Base-by-base conservation (phyloP, 2,329 filamentous ascomycete genomes). In the Aspergillus nomiae region DNA sequence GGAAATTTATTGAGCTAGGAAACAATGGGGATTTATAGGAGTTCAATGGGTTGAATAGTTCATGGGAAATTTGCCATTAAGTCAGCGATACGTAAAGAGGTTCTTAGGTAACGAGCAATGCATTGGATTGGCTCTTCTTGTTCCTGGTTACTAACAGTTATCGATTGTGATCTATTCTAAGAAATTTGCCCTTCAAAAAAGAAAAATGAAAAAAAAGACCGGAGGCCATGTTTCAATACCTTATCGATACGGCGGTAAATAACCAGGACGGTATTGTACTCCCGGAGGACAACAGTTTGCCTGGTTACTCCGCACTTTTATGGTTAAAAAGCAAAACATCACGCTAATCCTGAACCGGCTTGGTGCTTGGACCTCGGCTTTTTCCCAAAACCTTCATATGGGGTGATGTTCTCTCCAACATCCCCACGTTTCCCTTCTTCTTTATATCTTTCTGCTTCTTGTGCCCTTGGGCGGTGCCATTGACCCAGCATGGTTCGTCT, bases 401-500 rank as follows among this genome's bases (percentile, higher is more conserved):
- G 28, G 19, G 11, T 51, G 48, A 32, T 51, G 28, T 32, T 51
- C 30, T 14, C 19, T 11, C 19, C 16, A 41, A 41, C 38, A 41
- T 41, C 28, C 21, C 28, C n/a, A 34, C 21, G 16, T 32, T 51
- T 34, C 11, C 4, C 4, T 12, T 51, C 21, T 32, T 30, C n/a
- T n/a, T 51, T 51, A 21, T 51, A 51, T 21, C 48, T 32, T 10
- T 28, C 48, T 32, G 9, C 28, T 21, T 51, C 4, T 19, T 32
- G 10, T 28, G 24, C 24, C 28, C 28, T 10, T 21, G 48, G 28
- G 11, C 19, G 48, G 12, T 51, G 48, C 48, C 48, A 51, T 51
- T 51, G 48, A 51, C 28, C 19, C 43, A 60, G 24, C 38, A 67
- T 69, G 67, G 28, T 43, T 48, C 61, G 59, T 14, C 58, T 68